Conservation (phyloP, 352 stramenopile species). For the Plasmopara viticola region DNA sequence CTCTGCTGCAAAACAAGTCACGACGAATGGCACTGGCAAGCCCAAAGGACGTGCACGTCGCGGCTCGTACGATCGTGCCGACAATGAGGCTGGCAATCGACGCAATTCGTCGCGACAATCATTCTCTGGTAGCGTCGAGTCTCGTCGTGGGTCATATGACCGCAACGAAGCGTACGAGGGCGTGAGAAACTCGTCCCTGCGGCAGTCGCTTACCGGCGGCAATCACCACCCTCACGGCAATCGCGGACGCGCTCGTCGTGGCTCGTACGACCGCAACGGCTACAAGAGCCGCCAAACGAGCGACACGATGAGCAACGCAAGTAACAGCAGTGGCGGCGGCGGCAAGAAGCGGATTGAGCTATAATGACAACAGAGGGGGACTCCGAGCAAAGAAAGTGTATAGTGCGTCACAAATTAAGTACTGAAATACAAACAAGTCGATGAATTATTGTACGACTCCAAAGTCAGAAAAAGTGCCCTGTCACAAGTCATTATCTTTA, state of each 20-base stretch:
- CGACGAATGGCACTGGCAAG: conserved; percentile 24
- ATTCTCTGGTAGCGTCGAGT: conserved; percentile 25
- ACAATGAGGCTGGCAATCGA: conserved; percentile 31
- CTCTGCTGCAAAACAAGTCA: conserved; percentile 22
- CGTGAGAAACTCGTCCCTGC: conserved; percentile 31
- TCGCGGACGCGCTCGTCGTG: conserved; percentile 44
- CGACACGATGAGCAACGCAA: conserved; percentile 50
- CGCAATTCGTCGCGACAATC: conserved; percentile 33
- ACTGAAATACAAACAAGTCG: too few relatives aligned
- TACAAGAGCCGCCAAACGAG: conserved; percentile 33
- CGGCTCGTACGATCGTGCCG: conserved; percentile 45
- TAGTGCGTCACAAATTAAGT: not conserved
- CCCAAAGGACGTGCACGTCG: conserved; percentile 37
- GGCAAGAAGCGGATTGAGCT: conserved; percentile 69
- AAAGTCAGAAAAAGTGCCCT: too few relatives aligned
- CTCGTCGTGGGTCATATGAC: conserved; percentile 49
- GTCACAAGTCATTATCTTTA: not conserved
- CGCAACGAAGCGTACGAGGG: conserved; percentile 32
- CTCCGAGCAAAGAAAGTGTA: not conserved
- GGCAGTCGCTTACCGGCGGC: conserved; percentile 33
- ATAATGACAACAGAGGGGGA: conserved; percentile 21
- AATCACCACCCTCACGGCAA: conserved; percentile 31
- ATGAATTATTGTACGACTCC: too few relatives aligned
- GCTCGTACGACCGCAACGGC: conserved; percentile 53
- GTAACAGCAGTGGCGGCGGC: conserved; percentile 38